These are phyloP conservation scores for Claviceps sp. DNA, from an alignment of 2,329 filamentous ascomycete species.

Conservation along the genomic window DNA sequence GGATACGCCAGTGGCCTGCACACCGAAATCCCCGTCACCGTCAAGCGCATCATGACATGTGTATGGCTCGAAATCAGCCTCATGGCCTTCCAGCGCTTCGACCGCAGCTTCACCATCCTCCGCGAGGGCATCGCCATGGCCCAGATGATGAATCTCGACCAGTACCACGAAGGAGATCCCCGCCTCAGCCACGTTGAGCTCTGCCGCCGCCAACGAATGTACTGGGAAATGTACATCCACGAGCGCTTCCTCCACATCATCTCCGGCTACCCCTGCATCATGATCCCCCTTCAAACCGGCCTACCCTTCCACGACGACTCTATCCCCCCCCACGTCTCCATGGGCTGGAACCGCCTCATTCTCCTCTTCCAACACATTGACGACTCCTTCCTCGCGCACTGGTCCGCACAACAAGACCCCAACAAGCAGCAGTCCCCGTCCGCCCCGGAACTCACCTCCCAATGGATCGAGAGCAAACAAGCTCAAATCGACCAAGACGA, in stretches of 20 bases:
- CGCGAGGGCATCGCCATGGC: conserved; percentile 32
- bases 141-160: conserved; percentile 29
- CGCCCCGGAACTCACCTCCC: conserved; percentile 17
- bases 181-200: conserved; percentile 8
- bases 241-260: conserved; percentile 38
- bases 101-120: conserved; percentile 34
- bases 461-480: conserved; percentile 29
- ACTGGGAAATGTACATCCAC: conserved; percentile 14
- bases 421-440: conserved; percentile 2
- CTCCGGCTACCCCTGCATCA: conserved; percentile 28
- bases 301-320: conserved; percentile 18
- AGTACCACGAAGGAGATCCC: conserved; percentile 18
- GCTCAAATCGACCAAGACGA: conserved; percentile 26
- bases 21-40: conserved; percentile 24
- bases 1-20: conserved; percentile 18
- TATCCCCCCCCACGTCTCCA: conserved; percentile 22
- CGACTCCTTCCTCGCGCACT: conserved; percentile 23
- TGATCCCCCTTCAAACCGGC: conserved; percentile 19
- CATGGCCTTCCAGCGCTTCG: conserved; percentile 31
- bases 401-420: conserved; percentile 19
- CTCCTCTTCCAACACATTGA: conserved; percentile 25
- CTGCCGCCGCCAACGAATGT: conserved; percentile 11
- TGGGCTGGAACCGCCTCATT: conserved; percentile 25
- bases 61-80: conserved; percentile 38
- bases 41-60: conserved; percentile 33